These are phyloP conservation scores for Penicillium sp. DNA, from an alignment of 2,329 filamentous ascomycete species.

Conservation along the genomic window DNA sequence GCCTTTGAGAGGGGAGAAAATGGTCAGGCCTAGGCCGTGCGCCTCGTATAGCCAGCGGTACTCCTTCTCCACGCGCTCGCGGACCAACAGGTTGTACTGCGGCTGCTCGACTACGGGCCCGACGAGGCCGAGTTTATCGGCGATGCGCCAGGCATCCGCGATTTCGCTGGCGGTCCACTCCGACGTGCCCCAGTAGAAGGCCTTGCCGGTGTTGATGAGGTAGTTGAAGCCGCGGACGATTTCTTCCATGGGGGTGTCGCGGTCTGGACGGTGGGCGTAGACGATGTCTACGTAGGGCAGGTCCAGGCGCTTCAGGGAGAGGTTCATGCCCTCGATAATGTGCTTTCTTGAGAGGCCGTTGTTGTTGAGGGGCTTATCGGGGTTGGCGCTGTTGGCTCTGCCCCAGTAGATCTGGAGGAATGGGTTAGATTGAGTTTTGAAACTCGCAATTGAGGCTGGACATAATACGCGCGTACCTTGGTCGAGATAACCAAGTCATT, in stretches of 20 bases:
- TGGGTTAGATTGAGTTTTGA: neutral
- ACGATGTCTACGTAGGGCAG: constrained; percentile 70
- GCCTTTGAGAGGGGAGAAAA: constrained; percentile 62
- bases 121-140: constrained; percentile 62
- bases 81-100: constrained; percentile 64
- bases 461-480: constrained; percentile 41
- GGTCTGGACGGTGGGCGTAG: constrained; percentile 69
- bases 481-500: constrained; percentile 61
- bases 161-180: constrained; percentile 70
- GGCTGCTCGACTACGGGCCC: constrained; percentile 69
- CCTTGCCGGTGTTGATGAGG: constrained; percentile 67
- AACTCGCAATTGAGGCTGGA: neutral
- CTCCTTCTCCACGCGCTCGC: constrained; percentile 65
- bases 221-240: constrained; percentile 71
- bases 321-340: constrained; percentile 66
- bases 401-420: constrained; percentile 64
- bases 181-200: constrained; percentile 71
- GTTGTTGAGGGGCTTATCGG: constrained; percentile 65
- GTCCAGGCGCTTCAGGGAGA: constrained; percentile 62
- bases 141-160: constrained; percentile 62
- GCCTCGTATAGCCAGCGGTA: constrained; percentile 63
- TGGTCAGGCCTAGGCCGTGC: constrained; percentile 62
- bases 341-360: constrained; percentile 69
- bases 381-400: constrained; percentile 59
- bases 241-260: constrained; percentile 70